phyloP scores from a whole-genome alignment of 176 grass and related monocot genomes.

The Zizania latifolia region DNA sequence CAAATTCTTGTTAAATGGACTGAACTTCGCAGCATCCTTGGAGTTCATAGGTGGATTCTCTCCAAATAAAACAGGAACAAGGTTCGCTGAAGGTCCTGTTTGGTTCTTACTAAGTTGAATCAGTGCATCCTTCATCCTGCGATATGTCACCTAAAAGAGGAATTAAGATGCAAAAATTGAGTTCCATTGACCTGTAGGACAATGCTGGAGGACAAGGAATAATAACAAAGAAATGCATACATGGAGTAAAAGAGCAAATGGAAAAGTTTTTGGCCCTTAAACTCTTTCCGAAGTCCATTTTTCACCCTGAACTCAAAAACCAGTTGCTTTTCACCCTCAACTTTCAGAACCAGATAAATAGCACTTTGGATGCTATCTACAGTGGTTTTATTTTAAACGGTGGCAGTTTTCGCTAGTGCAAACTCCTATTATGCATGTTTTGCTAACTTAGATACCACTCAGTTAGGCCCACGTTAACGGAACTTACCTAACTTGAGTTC shows the following conservation, averaged over 20 bases:
- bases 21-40: conserved; percentile 63
- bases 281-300: too few species aligned
- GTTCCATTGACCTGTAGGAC: background rate
- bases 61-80: conserved; percentile 94
- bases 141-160: conserved; percentile 80
- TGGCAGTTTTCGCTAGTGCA: too few species aligned
- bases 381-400: too few species aligned
- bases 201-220: background rate
- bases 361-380: too few species aligned
- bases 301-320: too few species aligned
- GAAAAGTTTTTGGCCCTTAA: too few species aligned
- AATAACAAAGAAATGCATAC: background rate
- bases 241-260: background rate
- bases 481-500: too few species aligned
- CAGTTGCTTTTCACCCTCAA: too few species aligned
- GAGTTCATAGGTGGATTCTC: conserved; percentile 57
- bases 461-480: too few species aligned
- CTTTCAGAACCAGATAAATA: too few species aligned
- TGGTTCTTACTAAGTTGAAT: conserved; percentile 81
- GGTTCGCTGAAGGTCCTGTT: conserved; percentile 69
- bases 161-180: conserved; percentile 28
- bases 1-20: conserved; percentile 91
- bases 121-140: conserved; percentile 88
- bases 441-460: too few species aligned
- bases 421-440: too few species aligned